Percentiles rank a stretch among this genome's conserved stretches.
Evolutionary conservation across 148 eudicot species (phyloP).

Genomic region (Chenopodium album): DNA sequence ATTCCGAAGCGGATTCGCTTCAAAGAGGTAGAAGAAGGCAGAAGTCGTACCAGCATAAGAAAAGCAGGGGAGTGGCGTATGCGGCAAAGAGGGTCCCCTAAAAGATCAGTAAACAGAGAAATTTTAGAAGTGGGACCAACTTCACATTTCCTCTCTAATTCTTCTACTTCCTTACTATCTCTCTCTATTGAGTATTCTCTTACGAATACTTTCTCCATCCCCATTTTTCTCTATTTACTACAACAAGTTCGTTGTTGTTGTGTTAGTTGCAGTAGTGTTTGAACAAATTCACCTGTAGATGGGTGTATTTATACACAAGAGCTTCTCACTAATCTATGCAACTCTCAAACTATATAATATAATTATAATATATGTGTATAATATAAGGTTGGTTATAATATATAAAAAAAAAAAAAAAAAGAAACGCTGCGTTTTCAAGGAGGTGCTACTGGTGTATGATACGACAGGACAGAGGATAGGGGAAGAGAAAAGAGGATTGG

Average conservation of each 20-base stretch:
- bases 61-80: constrained; percentile 85
- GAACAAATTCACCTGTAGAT: neutral
- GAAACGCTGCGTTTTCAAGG: neutral
- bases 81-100: constrained; percentile 92
- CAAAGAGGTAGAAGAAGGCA: neutral
- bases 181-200: constrained; percentile 50
- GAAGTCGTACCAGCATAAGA: constrained; percentile 71
- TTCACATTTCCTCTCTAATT: constrained; percentile 72
- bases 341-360: no score
- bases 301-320: neutral
- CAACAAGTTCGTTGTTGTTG: no score
- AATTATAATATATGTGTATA: no score
- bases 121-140: constrained; percentile 72
- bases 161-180: constrained; percentile 57
- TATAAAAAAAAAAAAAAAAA: neutral
- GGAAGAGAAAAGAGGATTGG: neutral
- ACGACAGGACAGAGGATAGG: neutral
- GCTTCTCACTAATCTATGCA: no score
- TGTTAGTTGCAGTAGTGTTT: no score
- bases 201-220: constrained; percentile 26
- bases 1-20: no score
- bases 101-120: constrained; percentile 72
- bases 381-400: neutral
- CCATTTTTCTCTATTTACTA: constrained; percentile 4
- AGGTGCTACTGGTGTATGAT: constrained; percentile 2